Evolutionary conservation across 805 yeast genomes (phyloP).

Genomic region (Cyberlindnera subsufficiens): DNA sequence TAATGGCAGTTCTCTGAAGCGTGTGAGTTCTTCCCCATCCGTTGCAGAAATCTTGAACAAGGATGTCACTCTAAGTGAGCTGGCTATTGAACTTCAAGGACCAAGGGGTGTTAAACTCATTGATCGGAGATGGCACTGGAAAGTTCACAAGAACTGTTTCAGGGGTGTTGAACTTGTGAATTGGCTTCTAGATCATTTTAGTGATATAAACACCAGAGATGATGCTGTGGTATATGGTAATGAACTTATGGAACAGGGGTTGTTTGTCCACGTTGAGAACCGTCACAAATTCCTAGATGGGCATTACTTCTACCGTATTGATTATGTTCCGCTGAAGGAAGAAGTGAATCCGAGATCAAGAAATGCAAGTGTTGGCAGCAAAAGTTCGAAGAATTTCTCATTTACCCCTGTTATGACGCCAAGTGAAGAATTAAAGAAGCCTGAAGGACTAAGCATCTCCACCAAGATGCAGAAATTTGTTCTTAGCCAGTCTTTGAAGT

Average conservation of each 20-base stretch:
- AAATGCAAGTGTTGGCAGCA: conserved; percentile 4
- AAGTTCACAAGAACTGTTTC: conserved; percentile 69
- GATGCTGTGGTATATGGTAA: conserved; percentile 83
- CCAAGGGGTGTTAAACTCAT: conserved; percentile 58
- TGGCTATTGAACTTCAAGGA: conserved; percentile 65
- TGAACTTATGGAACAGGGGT: conserved; percentile 58
- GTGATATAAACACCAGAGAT: conserved; percentile 75
- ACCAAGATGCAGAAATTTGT: conserved; percentile 33
- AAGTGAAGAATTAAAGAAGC: conserved; percentile 1
- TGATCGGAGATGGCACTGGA: conserved; percentile 91
- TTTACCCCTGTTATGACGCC: conserved; percentile 15
- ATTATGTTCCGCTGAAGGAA: conserved; percentile 8
- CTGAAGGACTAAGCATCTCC: background rate
- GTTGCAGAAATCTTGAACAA: conserved; percentile 32
- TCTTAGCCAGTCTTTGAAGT: conserved; percentile 59
- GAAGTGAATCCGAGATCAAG: conserved; percentile 5
- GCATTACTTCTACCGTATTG: conserved; percentile 65
- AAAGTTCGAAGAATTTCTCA: conserved; percentile 2
- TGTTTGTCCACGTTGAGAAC: conserved; percentile 76
- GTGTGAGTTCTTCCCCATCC: background rate
- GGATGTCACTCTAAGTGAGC: conserved; percentile 40
- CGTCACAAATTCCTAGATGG: conserved; percentile 89
- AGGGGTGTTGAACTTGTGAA: conserved; percentile 80
- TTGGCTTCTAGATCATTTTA: conserved; percentile 77
- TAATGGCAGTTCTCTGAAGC: conserved; percentile 26